A percentile compares a stretch with the other conserved stretches of the same genome.
These are phyloP conservation scores for Cytospora chrysosperma DNA, from an alignment of 2,329 filamentous ascomycete genomes.

Conservation along the genomic window DNA sequence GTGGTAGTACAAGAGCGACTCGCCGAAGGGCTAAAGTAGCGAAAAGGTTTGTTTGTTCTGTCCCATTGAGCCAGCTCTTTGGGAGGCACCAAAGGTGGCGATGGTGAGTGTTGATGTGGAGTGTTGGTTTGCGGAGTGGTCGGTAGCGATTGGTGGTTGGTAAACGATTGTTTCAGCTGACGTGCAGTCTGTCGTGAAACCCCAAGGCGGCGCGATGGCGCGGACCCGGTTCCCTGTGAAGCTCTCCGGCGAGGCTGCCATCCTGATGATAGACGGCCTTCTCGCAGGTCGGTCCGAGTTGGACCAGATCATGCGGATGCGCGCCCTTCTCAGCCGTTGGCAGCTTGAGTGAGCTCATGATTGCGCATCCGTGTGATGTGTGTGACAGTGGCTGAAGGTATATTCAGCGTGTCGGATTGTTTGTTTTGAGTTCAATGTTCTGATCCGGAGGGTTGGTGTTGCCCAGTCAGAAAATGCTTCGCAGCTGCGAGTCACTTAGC, in stretches of 20 bases:
- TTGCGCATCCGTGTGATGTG: constrained; percentile 1
- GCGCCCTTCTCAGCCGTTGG: constrained; percentile 1
- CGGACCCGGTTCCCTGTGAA: neutral
- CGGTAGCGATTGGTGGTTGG: constrained; percentile 5
- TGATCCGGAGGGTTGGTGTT: constrained; percentile 6
- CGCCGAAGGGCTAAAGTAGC: constrained; percentile 1
- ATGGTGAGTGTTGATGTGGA: constrained; percentile 1
- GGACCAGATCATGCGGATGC: neutral
- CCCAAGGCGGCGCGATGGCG: neutral
- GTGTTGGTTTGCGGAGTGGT: neutral
- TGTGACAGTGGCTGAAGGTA: constrained; percentile 9
- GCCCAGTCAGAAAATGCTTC: neutral
- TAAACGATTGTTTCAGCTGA: neutral
- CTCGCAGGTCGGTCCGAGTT: neutral
- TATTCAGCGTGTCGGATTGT: constrained; percentile 2
- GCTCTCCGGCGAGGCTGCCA: constrained; percentile 2
- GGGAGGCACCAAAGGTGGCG: constrained; percentile 7
- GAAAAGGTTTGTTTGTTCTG: constrained; percentile 22
- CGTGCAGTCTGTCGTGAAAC: constrained; percentile 17
- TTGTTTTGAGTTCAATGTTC: neutral
- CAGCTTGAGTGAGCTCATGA: neutral
- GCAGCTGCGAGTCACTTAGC: constrained; percentile 37
- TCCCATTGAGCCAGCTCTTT: constrained; percentile 24
- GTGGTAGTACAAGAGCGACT: constrained; percentile 19
- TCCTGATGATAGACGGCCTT: neutral